Evolutionary conservation across 108 stramenopile species (phyloP).

Genomic region (Cyclotella baltica): DNA sequence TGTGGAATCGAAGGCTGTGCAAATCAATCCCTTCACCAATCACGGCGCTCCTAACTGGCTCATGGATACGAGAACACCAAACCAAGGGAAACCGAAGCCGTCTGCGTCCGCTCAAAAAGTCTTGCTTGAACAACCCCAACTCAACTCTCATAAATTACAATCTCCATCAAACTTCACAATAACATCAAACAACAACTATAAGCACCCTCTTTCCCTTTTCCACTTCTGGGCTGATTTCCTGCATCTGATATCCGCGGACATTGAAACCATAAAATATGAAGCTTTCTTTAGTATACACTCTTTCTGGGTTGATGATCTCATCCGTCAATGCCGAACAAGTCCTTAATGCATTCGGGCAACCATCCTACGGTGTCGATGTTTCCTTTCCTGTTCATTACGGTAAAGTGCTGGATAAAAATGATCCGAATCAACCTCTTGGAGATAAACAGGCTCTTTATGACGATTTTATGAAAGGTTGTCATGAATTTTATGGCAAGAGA

Average conservation of each 20-base stretch:
- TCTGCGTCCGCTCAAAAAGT: too few relatives aligned
- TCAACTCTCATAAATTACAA: too few relatives aligned
- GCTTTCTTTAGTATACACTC: constrained; percentile 23
- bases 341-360: constrained; percentile 44
- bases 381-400: constrained; percentile 80
- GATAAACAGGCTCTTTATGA: constrained; percentile 67
- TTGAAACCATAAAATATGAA: constrained; percentile 28
- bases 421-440: constrained; percentile 46
- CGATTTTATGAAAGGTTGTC: constrained; percentile 80
- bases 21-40: too few relatives aligned
- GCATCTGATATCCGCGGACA: background rate
- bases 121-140: too few relatives aligned
- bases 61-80: too few relatives aligned
- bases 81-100: too few relatives aligned
- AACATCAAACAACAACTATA: background rate
- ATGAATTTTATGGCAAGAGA: constrained; percentile 50
- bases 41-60: too few relatives aligned
- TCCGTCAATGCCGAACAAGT: constrained; percentile 18
- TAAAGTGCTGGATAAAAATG: constrained; percentile 23
- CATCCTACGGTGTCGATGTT: constrained; percentile 76
- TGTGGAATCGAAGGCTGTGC: too few relatives aligned
- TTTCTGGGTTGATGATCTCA: constrained; percentile 11
- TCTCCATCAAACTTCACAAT: too few relatives aligned
- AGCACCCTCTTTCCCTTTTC: background rate
- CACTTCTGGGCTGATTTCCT: background rate